phyloP scores from a whole-genome alignment of 495 filamentous ascomycete genomes.

The Immersiella caudata region DNA sequence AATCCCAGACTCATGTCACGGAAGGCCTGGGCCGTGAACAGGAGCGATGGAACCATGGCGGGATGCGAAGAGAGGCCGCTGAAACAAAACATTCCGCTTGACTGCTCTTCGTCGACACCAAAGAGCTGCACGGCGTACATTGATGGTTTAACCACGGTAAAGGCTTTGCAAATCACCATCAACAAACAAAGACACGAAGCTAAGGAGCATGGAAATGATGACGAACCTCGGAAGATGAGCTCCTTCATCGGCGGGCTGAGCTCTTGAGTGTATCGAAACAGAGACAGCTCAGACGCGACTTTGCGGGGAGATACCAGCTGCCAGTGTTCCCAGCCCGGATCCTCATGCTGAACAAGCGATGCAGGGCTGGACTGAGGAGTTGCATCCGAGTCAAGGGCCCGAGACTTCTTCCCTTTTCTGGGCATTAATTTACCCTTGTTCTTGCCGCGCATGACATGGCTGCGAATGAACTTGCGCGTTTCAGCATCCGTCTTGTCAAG shows the following conservation, averaged over 20 bases:
- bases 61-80: conserved; percentile 18
- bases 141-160: conserved; percentile 22
- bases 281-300: not conserved
- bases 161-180: conserved; percentile 2
- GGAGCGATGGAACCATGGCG: conserved; percentile 21
- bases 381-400: not conserved
- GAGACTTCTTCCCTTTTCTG: conserved; percentile 4
- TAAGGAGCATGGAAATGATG: not conserved
- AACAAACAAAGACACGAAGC: not conserved
- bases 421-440: conserved; percentile 36
- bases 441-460: conserved; percentile 56
- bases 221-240: conserved; percentile 1
- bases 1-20: conserved; percentile 3
- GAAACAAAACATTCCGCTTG: conserved; percentile 21
- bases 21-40: conserved; percentile 23
- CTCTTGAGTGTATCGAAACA: not conserved
- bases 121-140: conserved; percentile 14
- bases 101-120: not conserved
- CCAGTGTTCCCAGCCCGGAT: not conserved
- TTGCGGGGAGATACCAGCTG: not conserved
- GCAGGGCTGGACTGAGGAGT: not conserved
- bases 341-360: not conserved
- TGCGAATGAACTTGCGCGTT: conserved; percentile 46
- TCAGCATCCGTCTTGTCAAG: conserved; percentile 36
- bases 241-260: not conserved